Conservation (phyloP, 345 rosid species). For the Turnera subulata region DNA sequence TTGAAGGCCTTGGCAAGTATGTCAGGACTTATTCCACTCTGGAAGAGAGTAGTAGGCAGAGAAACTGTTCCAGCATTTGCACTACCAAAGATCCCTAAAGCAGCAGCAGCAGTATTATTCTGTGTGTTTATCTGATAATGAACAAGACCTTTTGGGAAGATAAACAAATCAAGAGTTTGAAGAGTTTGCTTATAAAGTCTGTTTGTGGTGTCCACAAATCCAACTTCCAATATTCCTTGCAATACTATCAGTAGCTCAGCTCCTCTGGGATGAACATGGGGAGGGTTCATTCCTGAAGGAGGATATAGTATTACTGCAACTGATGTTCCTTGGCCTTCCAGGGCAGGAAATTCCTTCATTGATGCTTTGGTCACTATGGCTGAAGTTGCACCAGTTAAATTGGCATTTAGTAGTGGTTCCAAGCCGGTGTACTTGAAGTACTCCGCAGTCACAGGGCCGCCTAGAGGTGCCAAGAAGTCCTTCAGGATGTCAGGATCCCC, state of each 20-base stretch:
- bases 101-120: constrained; percentile 13
- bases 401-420: constrained; percentile 1
- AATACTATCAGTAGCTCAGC: constrained; percentile 12
- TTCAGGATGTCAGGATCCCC: constrained; percentile 22
- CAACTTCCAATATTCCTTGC: constrained; percentile 13
- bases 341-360: constrained; percentile 12
- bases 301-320: constrained; percentile 13
- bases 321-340: constrained; percentile 22
- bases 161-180: constrained; percentile 22
- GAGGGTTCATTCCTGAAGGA: constrained; percentile 16
- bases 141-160: constrained; percentile 32
- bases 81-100: constrained; percentile 20
- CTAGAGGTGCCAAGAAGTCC: constrained; percentile 14
- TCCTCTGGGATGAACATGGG: constrained; percentile 21
- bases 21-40: constrained; percentile 18
- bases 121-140: constrained; percentile 26
- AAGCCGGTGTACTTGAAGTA: constrained; percentile 23
- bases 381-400: constrained; percentile 7
- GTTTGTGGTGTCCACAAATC: constrained; percentile 16
- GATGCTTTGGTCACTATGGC: constrained; percentile 11
- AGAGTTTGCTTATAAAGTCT: constrained; percentile 21
- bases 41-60: constrained; percentile 12
- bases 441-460: constrained; percentile 5
- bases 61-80: constrained; percentile 23
- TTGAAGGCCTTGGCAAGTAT: constrained; percentile 26